A percentile compares a stretch with the other conserved stretches of the same genome.
Evolutionary conservation across 495 filamentous ascomycete species (phyloP).

Genomic region (Daldinia caldariorum): DNA sequence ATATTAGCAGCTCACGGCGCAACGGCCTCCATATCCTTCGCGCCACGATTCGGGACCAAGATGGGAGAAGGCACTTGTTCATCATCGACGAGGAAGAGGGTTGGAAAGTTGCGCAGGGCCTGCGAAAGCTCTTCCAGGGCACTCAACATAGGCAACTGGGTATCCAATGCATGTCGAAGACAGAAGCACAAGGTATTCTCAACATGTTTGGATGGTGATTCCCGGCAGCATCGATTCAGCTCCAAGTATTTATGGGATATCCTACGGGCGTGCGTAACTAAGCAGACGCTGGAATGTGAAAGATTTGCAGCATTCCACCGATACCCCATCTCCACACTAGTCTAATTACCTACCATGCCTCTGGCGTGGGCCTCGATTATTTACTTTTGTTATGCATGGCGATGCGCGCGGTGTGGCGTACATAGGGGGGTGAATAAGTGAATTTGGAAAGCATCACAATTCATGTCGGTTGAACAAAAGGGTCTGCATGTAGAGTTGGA

Average conservation of each 20-base stretch:
- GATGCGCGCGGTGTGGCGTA: slow-evolving; percentile 29
- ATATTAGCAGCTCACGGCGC: slow-evolving; percentile 57
- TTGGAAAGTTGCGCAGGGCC: slow-evolving; percentile 89
- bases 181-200: slow-evolving; percentile 70
- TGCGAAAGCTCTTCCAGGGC: slow-evolving; percentile 78
- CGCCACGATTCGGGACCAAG: slow-evolving; percentile 82
- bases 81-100: slow-evolving; percentile 82
- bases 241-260: slow-evolving; percentile 22
- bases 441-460: slow-evolving; percentile 19
- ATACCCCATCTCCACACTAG: not conserved
- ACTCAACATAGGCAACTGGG: slow-evolving; percentile 73
- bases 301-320: slow-evolving; percentile 26
- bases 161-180: slow-evolving; percentile 66
- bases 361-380: slow-evolving; percentile 10
- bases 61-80: slow-evolving; percentile 85
- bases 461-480: not conserved
- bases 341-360: slow-evolving; percentile 5
- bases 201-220: slow-evolving; percentile 67
- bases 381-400: slow-evolving; percentile 37
- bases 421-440: slow-evolving; percentile 9
- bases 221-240: not conserved
- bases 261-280: slow-evolving; percentile 1
- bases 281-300: slow-evolving; percentile 25
- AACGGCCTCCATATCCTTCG: slow-evolving; percentile 79
- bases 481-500: slow-evolving; percentile 19